Percentiles rank a stretch among this genome's conserved stretches.
Evolutionary conservation across 129 eudicot genomes (phyloP).

Genomic region (Erigeron canadensis): DNA sequence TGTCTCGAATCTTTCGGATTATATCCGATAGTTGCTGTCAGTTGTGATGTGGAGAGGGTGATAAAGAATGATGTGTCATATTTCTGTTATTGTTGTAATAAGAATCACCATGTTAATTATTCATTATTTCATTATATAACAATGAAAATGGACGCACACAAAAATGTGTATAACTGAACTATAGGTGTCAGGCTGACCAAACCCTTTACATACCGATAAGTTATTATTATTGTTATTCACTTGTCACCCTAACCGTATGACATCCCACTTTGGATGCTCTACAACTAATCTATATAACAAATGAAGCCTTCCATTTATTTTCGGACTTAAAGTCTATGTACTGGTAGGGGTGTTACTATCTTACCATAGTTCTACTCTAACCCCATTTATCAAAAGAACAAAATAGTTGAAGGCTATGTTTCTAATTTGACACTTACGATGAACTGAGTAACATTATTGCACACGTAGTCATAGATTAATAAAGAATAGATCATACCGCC

Average conservation of each 20-base stretch:
- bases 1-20: too few relatives aligned
- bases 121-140: too few relatives aligned
- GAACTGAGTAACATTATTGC: neutral
- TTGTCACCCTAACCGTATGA: neutral
- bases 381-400: neutral
- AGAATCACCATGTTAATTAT: neutral
- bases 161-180: too few relatives aligned
- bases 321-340: neutral
- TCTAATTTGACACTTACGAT: neutral
- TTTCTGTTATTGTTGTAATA: neutral
- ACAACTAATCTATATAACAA: neutral
- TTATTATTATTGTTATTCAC: neutral
- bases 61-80: too few relatives aligned
- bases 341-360: conserved; percentile 1
- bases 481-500: conserved; percentile 50
- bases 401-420: neutral
- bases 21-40: too few relatives aligned
- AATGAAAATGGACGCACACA: too few relatives aligned
- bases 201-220: neutral
- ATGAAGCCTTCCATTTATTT: conserved; percentile 10
- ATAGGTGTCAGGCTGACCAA: neutral
- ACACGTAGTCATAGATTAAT: neutral
- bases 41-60: too few relatives aligned
- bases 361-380: conserved; percentile 6
- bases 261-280: neutral